Base-by-base conservation (phyloP, 371 early-diverging fungal genomes). In the Rhizopus microsporus region DNA sequence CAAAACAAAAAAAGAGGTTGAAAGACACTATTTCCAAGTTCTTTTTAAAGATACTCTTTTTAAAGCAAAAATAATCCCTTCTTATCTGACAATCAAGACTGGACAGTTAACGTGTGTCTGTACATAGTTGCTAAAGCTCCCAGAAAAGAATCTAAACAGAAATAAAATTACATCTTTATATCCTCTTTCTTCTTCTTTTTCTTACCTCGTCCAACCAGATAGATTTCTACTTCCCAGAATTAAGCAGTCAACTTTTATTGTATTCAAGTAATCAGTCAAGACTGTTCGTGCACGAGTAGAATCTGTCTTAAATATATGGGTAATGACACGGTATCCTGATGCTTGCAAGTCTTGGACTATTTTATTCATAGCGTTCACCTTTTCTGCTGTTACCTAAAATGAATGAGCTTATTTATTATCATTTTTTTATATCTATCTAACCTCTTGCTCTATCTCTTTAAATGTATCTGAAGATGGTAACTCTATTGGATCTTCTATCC, bases 111-210 rank as follows among this genome's bases (percentile, higher is more conserved):
- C 73, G 52, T 75, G 70, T 1, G 71, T 54, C 50, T 77, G 75
- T 12, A 77, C 75, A 49, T 70, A 77, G 30, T 81, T 78, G 54
- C 77, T 77, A 47, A 81, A 81, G 51, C 79, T 79, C n/a, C 79
- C 79, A 54, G 74, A 57, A 51, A 78, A 75, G 16, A 75, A 66
- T 16, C 81, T 80, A 59, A 37, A 54, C n/a, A 37, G 7, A 7
- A 35, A 32, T 13, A 37, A n/a, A 5, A 3, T 33, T 30, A 30
- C n/a, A 15, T 38, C 7, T 15, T 8, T 16, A 13, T 29, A 48
- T 29, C 12, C 0, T 35, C 1, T 1, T 37, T 8, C 48, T 52
- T 23, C 23, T 23, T 23, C 49, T 2, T 56, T 16, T 23, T 8
- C 48, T 52, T 64, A 81, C 81, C 77, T 71, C 57, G 74, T 77